These are phyloP conservation scores for Exserohilum turcica DNA, from an alignment of 2,329 filamentous ascomycete species.

Conservation along the genomic window DNA sequence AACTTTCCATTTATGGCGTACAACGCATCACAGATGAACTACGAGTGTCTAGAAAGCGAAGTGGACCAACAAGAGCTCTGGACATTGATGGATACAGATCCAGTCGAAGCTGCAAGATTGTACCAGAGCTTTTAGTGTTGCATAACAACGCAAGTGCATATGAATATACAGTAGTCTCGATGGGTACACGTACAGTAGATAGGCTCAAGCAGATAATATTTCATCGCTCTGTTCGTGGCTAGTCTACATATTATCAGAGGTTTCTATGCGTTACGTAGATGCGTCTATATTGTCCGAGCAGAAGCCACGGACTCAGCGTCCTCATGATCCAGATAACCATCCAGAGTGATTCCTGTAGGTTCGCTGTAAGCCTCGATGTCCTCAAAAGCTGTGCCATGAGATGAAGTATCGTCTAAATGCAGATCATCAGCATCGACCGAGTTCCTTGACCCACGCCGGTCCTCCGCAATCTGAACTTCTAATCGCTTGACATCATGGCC, in stretches of 20 bases:
- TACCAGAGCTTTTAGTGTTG: neutral
- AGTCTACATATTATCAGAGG: neutral
- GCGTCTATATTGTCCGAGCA: neutral
- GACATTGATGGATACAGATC: neutral
- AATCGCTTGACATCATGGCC: constrained; percentile 1
- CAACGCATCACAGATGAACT: neutral
- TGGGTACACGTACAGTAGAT: neutral
- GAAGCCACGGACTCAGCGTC: neutral
- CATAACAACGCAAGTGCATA: neutral
- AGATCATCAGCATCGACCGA: constrained; percentile 1
- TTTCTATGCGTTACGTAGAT: neutral
- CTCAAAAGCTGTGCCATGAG: constrained; percentile 6
- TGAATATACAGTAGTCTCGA: neutral
- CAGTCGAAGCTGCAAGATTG: neutral
- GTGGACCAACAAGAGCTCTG: constrained; percentile 6
- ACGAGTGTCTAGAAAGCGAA: neutral
- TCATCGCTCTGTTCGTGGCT: neutral
- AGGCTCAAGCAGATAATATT: neutral
- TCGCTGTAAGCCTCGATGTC: constrained; percentile 7
- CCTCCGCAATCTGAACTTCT: neutral
- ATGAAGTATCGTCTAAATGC: neutral
- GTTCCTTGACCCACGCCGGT: neutral
- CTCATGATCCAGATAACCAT: neutral
- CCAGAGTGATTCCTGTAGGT: neutral
- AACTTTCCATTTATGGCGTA: neutral